Base-by-base conservation (phyloP, 202 grass and related monocot species). In the Panicum virgatum region DNA sequence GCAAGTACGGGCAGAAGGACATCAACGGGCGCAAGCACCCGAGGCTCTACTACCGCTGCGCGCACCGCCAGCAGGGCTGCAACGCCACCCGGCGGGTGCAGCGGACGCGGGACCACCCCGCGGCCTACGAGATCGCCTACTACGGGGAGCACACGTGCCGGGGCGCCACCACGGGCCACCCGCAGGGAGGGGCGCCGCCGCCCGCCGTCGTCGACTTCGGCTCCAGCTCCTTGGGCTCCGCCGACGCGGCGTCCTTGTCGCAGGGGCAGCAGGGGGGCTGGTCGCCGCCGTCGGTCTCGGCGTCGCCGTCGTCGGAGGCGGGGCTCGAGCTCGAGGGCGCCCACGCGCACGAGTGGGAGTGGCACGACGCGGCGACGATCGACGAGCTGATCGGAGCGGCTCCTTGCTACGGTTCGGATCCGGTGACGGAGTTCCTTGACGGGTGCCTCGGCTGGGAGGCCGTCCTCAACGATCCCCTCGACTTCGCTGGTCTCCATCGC, bases 1-100 rank as follows among this genome's bases (percentile, higher is more conserved):
- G 88, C 69, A 93, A 93, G 78, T 97, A 97, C 83, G 94, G 93
- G 6, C 91, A 97, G 38, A 97, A 97, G 81, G 80, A 89, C 3
- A 97, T 97, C 80, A 85, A 82, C 30, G 75, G 86, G 4, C 63
- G 77, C 62, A 83, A 22, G 51, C 81, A 89, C 73, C 93, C 90
- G 50, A 83, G 90, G 80, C 84, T 88, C 73, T 94, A 94, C 80
- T 90, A 84, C 69, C 90, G 91, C 16, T 97, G 94, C 85, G 86
- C 91, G n/a, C 42, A 85, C 82, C 50, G 82, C 5, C 57, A 84
- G 56, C 73, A 77, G 68, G 80, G 84, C 5, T 97, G 91, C 87
- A 14, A 9, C 40, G 91, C 94, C 4, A 91, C 87, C 0, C 84
- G 88, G 18, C 89, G 92, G 56, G 89, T 92, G 57, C 91, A 97